Evolutionary conservation across 768 basidiomycete genomes (phyloP).

Genomic region (Ramaria rubella): DNA sequence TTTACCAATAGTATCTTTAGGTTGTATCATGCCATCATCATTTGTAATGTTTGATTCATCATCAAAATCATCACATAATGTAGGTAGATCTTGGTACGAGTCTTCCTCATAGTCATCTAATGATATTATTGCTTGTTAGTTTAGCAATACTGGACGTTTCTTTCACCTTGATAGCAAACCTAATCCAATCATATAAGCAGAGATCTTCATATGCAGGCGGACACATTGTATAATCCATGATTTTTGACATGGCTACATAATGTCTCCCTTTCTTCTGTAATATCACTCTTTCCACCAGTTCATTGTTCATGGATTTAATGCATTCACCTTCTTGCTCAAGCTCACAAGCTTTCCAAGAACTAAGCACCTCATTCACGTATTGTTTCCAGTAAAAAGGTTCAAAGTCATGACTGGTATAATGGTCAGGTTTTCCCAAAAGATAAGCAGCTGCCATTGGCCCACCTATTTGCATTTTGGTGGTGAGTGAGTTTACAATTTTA

Average conservation of each 20-base stretch:
- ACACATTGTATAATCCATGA: too few relatives aligned
- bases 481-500: too few relatives aligned
- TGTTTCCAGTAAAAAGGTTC: not conserved
- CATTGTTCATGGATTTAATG: not conserved
- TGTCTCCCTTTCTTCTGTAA: not conserved
- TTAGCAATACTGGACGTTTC: not conserved
- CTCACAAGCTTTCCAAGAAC: too few relatives aligned
- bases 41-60: not conserved
- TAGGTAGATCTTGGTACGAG: not conserved
- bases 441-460: not conserved
- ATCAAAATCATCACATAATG: not conserved
- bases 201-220: not conserved
- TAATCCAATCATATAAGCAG: not conserved
- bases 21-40: not conserved
- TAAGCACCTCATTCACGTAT: not conserved
- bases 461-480: too few relatives aligned
- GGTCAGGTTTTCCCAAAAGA: not conserved
- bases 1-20: not conserved
- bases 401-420: constrained; percentile 5
- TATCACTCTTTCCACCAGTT: not conserved
- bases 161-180: not conserved
- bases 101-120: too few relatives aligned
- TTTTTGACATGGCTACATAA: not conserved
- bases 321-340: not conserved
- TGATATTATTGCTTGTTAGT: not conserved